Evolutionary conservation across 805 yeast species (phyloP).

Genomic region (Lachancea thermotolerans): DNA sequence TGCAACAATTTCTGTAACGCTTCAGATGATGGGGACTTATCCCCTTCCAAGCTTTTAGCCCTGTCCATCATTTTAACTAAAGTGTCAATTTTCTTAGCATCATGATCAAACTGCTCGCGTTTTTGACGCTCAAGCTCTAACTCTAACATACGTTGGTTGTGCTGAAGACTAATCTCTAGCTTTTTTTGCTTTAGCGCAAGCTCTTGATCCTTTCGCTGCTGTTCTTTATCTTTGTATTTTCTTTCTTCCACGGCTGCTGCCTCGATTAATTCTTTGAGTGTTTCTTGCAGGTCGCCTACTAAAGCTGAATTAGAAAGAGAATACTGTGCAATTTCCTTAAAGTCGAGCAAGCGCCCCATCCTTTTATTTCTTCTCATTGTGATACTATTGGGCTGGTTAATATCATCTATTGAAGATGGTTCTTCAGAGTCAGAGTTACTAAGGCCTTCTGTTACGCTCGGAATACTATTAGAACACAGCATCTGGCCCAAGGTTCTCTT

Average conservation of each 20-base stretch:
- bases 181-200: neutral
- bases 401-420: neutral
- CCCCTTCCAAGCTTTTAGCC: constrained; percentile 2
- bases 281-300: neutral
- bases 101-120: neutral
- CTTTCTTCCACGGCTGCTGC: neutral
- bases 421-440: neutral
- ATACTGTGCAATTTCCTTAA: neutral
- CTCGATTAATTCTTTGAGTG: neutral
- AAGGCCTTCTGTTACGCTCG: neutral
- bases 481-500: neutral
- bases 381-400: neutral
- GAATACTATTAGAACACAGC: neutral
- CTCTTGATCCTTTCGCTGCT: neutral
- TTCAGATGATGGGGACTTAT: neutral
- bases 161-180: neutral
- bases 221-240: neutral
- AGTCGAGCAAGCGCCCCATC: neutral
- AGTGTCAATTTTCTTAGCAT: constrained; percentile 1
- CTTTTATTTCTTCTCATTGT: neutral
- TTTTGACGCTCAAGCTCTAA: neutral
- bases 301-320: neutral
- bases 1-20: neutral
- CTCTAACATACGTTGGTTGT: neutral
- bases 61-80: neutral